Evolutionary conservation across 306 rosid species (phyloP).

Genomic region (Gastrolobium bilobum): DNA sequence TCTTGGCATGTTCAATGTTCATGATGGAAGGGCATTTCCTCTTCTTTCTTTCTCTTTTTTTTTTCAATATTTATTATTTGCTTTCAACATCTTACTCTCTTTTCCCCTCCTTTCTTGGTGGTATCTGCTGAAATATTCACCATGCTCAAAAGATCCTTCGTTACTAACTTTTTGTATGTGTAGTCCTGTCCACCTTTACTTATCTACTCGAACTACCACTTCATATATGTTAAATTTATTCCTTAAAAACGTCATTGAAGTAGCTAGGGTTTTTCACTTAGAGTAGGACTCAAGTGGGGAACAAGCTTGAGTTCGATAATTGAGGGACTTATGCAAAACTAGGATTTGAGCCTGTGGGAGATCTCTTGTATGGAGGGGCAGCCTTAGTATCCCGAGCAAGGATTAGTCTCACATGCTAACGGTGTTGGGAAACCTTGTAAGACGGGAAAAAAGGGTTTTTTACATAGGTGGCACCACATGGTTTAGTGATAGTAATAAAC

Average conservation of each 20-base stretch:
- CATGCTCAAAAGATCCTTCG: neutral
- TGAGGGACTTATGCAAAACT: too few species aligned
- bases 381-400: too few species aligned
- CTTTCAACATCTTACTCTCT: conserved; percentile 24
- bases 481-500: neutral
- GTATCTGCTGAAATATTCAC: conserved; percentile 26
- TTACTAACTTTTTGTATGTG: neutral
- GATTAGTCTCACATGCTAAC: too few species aligned
- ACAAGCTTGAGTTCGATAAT: too few species aligned
- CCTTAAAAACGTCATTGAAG: neutral
- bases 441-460: too few species aligned
- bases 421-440: too few species aligned
- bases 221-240: neutral
- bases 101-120: neutral
- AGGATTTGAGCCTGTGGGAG: too few species aligned
- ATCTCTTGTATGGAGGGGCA: too few species aligned
- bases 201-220: conserved; percentile 1
- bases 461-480: too few species aligned
- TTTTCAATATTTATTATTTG: neutral
- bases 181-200: neutral
- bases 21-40: neutral
- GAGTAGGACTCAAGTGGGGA: too few species aligned
- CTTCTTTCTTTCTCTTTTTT: neutral
- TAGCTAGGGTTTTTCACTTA: neutral
- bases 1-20: neutral